phyloP scores from a whole-genome alignment of 2,329 filamentous ascomycete genomes.

The Phyllosticta capitalensis region DNA sequence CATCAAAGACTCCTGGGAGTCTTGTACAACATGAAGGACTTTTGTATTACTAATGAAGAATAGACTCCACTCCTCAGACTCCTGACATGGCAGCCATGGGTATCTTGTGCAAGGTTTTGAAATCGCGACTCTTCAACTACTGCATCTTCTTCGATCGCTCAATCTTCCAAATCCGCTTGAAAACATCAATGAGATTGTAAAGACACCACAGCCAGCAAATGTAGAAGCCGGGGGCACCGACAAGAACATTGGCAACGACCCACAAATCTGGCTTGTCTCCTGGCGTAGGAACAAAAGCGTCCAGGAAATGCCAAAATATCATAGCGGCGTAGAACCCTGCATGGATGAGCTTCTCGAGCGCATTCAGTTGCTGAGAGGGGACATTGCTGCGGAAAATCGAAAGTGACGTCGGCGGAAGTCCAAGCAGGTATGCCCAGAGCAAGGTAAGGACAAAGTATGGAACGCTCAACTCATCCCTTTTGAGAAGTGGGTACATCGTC shows the following conservation, averaged over 20 bases:
- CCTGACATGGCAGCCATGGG: slow-evolving; percentile 1
- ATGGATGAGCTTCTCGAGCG: slow-evolving; percentile 63
- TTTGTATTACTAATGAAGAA: slow-evolving; percentile 14
- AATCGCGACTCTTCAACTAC: slow-evolving; percentile 13
- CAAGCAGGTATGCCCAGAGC: slow-evolving; percentile 86
- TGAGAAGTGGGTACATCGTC: slow-evolving; percentile 89
- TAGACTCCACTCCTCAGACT: slow-evolving; percentile 17
- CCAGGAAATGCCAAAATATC: slow-evolving; percentile 69
- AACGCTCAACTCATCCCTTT: slow-evolving; percentile 70
- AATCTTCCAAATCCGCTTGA: slow-evolving; percentile 13
- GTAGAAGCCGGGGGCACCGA: slow-evolving; percentile 77
- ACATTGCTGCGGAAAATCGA: slow-evolving; percentile 51
- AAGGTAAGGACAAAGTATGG: slow-evolving; percentile 79
- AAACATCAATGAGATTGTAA: slow-evolving; percentile 45
- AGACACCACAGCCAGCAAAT: slow-evolving; percentile 90
- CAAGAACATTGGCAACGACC: slow-evolving; percentile 80
- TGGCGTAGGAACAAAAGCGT: slow-evolving; percentile 60
- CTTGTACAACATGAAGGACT: neutral
- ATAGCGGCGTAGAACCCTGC: slow-evolving; percentile 66
- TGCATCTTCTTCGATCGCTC: slow-evolving; percentile 33
- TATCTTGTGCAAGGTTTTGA: slow-evolving; percentile 7
- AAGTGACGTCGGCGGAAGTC: slow-evolving; percentile 68
- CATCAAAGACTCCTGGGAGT: slow-evolving; percentile 14
- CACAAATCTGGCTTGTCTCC: slow-evolving; percentile 79
- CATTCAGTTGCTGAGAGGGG: slow-evolving; percentile 37